These are phyloP conservation scores for Dendryphion nanum DNA, from an alignment of 2,329 filamentous ascomycete species.

Conservation along the genomic window DNA sequence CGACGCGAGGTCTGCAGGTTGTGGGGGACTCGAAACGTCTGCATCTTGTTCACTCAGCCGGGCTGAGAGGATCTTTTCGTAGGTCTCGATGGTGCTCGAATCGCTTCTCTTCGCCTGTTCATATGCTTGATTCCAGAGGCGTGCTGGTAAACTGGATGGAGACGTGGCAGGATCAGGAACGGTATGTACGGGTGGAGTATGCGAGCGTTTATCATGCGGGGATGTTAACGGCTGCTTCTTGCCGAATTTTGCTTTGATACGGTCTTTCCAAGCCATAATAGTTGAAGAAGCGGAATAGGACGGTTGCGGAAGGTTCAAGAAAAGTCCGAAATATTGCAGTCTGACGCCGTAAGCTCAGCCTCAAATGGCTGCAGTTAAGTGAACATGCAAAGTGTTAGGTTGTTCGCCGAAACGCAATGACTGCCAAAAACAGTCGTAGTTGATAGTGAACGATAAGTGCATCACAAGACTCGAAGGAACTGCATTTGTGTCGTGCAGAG, in stretches of 20 bases:
- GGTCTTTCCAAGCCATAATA: neutral
- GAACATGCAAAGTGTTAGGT: neutral
- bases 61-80: slow-evolving; percentile 6
- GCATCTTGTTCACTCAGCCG: slow-evolving; percentile 5
- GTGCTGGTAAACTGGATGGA: neutral
- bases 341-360: neutral
- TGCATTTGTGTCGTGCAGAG: too few species aligned
- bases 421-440: too few species aligned
- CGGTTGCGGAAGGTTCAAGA: neutral
- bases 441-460: too few species aligned
- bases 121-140: neutral
- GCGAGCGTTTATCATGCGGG: neutral
- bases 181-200: neutral
- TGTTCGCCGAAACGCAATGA: neutral
- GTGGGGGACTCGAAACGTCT: too few species aligned
- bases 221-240: neutral
- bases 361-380: neutral
- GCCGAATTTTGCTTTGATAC: neutral
- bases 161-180: neutral
- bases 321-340: neutral
- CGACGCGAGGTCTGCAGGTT: too few species aligned
- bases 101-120: neutral
- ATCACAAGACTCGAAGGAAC: too few species aligned
- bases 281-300: neutral
- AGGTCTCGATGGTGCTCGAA: neutral